phyloP scores from a whole-genome alignment of 345 rosid species.

The Brassica cretica region DNA sequence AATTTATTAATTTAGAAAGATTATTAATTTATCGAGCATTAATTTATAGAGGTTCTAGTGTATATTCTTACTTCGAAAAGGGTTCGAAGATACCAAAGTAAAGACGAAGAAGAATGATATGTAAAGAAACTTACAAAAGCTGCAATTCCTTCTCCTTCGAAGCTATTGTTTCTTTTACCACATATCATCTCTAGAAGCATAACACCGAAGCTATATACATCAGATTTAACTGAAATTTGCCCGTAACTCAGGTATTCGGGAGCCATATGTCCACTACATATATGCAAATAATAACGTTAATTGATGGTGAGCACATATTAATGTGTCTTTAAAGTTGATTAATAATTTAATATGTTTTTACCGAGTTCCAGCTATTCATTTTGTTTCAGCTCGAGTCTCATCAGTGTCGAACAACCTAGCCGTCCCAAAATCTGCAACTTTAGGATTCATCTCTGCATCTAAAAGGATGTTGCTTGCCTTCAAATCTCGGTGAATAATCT shows the following conservation, averaged over 20 bases:
- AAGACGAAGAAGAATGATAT: background rate
- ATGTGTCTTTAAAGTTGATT: background rate
- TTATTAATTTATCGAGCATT: too few relatives aligned
- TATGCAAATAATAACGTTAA: background rate
- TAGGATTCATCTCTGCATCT: background rate
- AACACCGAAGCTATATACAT: background rate
- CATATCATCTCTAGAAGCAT: slow-evolving; percentile 14
- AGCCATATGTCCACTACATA: slow-evolving; percentile 9
- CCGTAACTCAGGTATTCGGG: background rate
- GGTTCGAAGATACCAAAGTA: background rate
- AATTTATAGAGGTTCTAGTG: too few relatives aligned
- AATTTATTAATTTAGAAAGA: too few relatives aligned
- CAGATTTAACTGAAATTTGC: slow-evolving; percentile 12
- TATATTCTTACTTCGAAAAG: background rate
- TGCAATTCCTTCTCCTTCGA: slow-evolving; percentile 7
- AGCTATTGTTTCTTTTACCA: slow-evolving; percentile 14
- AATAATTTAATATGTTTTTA: background rate
- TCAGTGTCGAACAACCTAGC: background rate
- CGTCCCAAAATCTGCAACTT: background rate
- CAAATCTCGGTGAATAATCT: background rate
- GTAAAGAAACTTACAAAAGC: slow-evolving; percentile 9
- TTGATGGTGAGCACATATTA: background rate
- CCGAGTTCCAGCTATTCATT: background rate
- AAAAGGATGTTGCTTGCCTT: background rate
- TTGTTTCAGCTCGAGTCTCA: background rate